These are phyloP conservation scores for Aureobasidium sp. DNA, from an alignment of 2,329 filamentous ascomycete species.

Conservation along the genomic window DNA sequence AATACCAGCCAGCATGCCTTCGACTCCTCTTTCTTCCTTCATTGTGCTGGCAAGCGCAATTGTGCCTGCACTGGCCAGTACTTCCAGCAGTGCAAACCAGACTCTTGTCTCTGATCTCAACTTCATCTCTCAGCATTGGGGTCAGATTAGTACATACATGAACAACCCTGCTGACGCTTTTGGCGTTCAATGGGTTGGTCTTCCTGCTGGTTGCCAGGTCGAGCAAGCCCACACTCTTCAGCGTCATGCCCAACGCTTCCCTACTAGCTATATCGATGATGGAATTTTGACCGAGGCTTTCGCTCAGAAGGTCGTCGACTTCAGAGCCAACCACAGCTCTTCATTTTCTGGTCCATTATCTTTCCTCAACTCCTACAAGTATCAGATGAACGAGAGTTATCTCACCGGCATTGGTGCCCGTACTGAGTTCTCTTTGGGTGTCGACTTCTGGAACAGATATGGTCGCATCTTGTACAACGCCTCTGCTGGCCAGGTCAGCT, in stretches of 20 bases:
- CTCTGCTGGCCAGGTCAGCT: constrained; percentile 40
- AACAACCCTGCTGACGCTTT: constrained; percentile 42
- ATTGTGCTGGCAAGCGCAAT: not conserved
- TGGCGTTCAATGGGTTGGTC: constrained; percentile 41
- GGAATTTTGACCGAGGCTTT: constrained; percentile 44
- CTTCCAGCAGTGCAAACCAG: not conserved
- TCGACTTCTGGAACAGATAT: constrained; percentile 49
- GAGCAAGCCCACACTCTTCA: constrained; percentile 49
- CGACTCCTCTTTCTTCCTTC: not conserved
- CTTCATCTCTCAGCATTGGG: constrained; percentile 37
- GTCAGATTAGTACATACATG: constrained; percentile 41
- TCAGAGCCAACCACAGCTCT: constrained; percentile 30
- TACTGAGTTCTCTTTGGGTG: constrained; percentile 45
- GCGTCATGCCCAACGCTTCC: constrained; percentile 49
- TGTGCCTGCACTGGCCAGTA: not conserved
- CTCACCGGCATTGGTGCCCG: constrained; percentile 42
- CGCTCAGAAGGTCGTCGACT: constrained; percentile 42
- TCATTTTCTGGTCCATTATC: constrained; percentile 41
- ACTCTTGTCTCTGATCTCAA: constrained; percentile 22
- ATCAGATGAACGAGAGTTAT: constrained; percentile 38
- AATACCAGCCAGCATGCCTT: not conserved
- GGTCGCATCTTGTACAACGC: constrained; percentile 48
- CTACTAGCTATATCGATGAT: constrained; percentile 41
- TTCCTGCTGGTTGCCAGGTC: constrained; percentile 50
- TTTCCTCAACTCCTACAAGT: constrained; percentile 49